These are phyloP conservation scores for Naganishia albida DNA, from an alignment of 1,284 basidiomycete genomes.

Conservation along the genomic window DNA sequence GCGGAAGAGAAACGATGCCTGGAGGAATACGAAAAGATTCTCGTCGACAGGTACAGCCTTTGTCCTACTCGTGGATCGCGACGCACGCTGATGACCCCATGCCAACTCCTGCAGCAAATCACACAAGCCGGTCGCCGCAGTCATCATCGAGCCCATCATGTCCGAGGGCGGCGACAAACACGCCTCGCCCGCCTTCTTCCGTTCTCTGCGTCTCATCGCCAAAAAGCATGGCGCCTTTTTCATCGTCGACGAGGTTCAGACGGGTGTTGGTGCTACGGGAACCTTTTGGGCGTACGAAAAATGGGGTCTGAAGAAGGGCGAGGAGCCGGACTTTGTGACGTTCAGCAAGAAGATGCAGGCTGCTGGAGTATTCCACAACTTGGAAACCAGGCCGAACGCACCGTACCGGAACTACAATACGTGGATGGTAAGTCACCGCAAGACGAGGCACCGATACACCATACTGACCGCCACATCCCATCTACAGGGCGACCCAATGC, in stretches of 20 bases:
- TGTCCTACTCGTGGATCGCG: too few relatives aligned
- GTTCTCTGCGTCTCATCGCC: slow-evolving; percentile 56
- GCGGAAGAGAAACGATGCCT: slow-evolving; percentile 52
- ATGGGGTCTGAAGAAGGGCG: slow-evolving; percentile 56
- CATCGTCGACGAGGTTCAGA: slow-evolving; percentile 60
- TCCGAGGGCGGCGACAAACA: slow-evolving; percentile 62
- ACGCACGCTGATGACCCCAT: not conserved
- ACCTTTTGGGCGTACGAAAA: slow-evolving; percentile 62
- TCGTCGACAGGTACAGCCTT: slow-evolving; percentile 38
- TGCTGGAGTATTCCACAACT: slow-evolving; percentile 58
- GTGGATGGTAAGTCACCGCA: slow-evolving; percentile 37
- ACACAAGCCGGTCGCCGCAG: slow-evolving; percentile 57
- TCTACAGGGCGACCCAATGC: slow-evolving; percentile 57
- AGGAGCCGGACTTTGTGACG: slow-evolving; percentile 59
- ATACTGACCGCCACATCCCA: too few relatives aligned
- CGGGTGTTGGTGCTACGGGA: slow-evolving; percentile 60
- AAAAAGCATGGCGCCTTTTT: slow-evolving; percentile 58
- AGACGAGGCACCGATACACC: slow-evolving; percentile 44
- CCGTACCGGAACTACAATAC: slow-evolving; percentile 57
- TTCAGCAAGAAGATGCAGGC: slow-evolving; percentile 60
- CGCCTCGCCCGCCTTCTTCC: slow-evolving; percentile 60
- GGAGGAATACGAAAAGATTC: slow-evolving; percentile 51
- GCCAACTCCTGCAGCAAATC: too few relatives aligned
- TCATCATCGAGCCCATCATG: slow-evolving; percentile 62
- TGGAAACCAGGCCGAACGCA: slow-evolving; percentile 56